These are phyloP conservation scores for Nicotiana sylvestris DNA, from an alignment of 257 asterid genomes.

Conservation along the genomic window DNA sequence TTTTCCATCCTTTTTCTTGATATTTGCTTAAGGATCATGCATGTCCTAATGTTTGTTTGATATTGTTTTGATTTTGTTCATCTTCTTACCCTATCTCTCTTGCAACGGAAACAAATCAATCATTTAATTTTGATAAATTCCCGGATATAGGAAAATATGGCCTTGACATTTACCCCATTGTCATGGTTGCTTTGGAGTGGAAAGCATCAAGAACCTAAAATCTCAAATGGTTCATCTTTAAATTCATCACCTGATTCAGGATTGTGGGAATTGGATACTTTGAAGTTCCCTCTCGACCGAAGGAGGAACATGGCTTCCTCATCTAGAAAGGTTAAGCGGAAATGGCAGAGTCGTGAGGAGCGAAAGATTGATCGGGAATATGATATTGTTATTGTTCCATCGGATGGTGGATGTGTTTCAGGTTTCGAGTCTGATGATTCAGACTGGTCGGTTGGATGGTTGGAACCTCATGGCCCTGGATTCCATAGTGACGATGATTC, in stretches of 20 bases:
- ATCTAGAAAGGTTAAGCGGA: slow-evolving; percentile 30
- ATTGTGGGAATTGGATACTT: slow-evolving; percentile 34
- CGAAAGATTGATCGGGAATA: slow-evolving; percentile 39
- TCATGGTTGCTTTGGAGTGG: slow-evolving; percentile 45
- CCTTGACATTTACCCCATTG: slow-evolving; percentile 30
- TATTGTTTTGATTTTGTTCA: neutral
- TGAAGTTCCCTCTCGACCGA: slow-evolving; percentile 31
- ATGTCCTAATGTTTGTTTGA: neutral
- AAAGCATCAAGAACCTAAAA: slow-evolving; percentile 30
- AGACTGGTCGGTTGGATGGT: slow-evolving; percentile 54
- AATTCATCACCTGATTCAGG: slow-evolving; percentile 30
- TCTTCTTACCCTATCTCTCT: slow-evolving; percentile 1
- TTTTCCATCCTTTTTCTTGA: neutral
- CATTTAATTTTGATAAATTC: slow-evolving; percentile 1
- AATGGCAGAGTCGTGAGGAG: slow-evolving; percentile 43
- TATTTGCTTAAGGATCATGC: neutral
- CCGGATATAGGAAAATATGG: slow-evolving; percentile 22
- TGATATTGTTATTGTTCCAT: slow-evolving; percentile 47
- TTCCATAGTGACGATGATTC: slow-evolving; percentile 29
- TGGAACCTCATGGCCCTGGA: slow-evolving; percentile 45
- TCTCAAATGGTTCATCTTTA: slow-evolving; percentile 21
- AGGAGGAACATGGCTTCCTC: slow-evolving; percentile 26
- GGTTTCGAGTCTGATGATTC: slow-evolving; percentile 56
- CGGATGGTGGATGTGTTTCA: slow-evolving; percentile 51
- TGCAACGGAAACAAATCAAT: slow-evolving; percentile 4